Percentiles rank a stretch among this genome's conserved stretches.
Evolutionary conservation across 2,329 filamentous ascomycete species (phyloP).

Genomic region (Cladosporium colombiae): DNA sequence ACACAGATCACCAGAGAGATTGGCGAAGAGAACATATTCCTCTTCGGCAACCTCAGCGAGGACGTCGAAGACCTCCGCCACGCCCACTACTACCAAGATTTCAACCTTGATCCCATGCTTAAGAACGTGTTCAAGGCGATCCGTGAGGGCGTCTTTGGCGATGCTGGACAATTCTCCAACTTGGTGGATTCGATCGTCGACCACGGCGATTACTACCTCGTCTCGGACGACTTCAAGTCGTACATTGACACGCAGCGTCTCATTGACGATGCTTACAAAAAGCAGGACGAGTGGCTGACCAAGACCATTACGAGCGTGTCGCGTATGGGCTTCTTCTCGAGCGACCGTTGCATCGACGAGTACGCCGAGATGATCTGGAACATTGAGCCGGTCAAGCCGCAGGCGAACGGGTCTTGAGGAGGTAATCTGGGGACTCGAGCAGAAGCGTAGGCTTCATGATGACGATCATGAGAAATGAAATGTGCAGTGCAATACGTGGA

Average conservation of each 20-base stretch:
- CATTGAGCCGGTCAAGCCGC: conserved; percentile 68
- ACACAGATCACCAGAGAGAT: conserved; percentile 88
- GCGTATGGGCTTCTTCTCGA: conserved; percentile 96
- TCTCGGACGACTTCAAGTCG: conserved; percentile 95
- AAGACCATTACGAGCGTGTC: conserved; percentile 88
- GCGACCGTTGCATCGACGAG: conserved; percentile 92
- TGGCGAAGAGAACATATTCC: conserved; percentile 95
- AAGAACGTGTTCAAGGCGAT: conserved; percentile 82
- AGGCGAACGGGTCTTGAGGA: conserved; percentile 18
- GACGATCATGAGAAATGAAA: neutral
- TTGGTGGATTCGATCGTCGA: conserved; percentile 83
- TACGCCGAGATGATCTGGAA: conserved; percentile 99
- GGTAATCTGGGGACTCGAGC: neutral
- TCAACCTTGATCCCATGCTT: conserved; percentile 75
- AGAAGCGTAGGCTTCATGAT: neutral
- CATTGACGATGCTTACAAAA: conserved; percentile 87
- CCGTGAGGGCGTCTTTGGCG: conserved; percentile 76
- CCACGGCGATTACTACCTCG: conserved; percentile 96
- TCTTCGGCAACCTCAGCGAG: conserved; percentile 93
- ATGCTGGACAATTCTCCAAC: conserved; percentile 74
- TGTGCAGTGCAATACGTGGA: neutral
- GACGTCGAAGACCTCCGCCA: conserved; percentile 96
- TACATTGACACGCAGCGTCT: conserved; percentile 89
- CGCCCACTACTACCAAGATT: conserved; percentile 78
- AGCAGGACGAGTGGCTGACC: conserved; percentile 88